Conservation (phyloP, 371 early-diverging fungal species). For the Neoconidiobolus thromboides region DNA sequence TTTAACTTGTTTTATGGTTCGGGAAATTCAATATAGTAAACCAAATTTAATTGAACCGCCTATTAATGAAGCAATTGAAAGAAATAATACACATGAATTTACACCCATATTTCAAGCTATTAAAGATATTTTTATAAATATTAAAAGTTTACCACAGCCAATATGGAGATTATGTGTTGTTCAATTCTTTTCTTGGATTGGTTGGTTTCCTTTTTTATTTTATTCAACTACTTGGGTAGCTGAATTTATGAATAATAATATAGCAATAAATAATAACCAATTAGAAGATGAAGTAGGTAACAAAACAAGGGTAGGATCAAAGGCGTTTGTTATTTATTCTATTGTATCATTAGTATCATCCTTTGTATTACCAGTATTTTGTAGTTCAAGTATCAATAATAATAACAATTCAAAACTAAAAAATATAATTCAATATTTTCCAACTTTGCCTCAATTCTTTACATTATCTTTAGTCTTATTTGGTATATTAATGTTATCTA, state of each 20-base stretch:
- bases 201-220: slow-evolving; percentile 91
- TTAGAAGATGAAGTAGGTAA: slow-evolving; percentile 27
- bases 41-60: background rate
- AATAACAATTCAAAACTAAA: too few relatives aligned
- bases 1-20: slow-evolving; percentile 43
- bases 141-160: slow-evolving; percentile 32
- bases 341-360: slow-evolving; percentile 55
- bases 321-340: slow-evolving; percentile 59
- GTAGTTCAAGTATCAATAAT: slow-evolving; percentile 2
- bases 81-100: background rate
- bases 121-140: background rate
- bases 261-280: background rate
- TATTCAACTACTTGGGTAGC: slow-evolving; percentile 71
- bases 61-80: background rate
- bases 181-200: slow-evolving; percentile 87
- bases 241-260: slow-evolving; percentile 21
- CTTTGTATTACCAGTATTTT: slow-evolving; percentile 39
- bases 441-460: slow-evolving; percentile 24
- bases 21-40: slow-evolving; percentile 17
- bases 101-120: background rate
- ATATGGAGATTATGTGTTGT: slow-evolving; percentile 63
- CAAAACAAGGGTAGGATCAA: slow-evolving; percentile 67
- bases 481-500: slow-evolving; percentile 41
- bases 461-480: slow-evolving; percentile 43
- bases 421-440: background rate